A percentile compares a stretch with the other conserved stretches of the same genome.
Conservation (phyloP, 2,329 filamentous ascomycete species). For the Penicillium sp. region DNA sequence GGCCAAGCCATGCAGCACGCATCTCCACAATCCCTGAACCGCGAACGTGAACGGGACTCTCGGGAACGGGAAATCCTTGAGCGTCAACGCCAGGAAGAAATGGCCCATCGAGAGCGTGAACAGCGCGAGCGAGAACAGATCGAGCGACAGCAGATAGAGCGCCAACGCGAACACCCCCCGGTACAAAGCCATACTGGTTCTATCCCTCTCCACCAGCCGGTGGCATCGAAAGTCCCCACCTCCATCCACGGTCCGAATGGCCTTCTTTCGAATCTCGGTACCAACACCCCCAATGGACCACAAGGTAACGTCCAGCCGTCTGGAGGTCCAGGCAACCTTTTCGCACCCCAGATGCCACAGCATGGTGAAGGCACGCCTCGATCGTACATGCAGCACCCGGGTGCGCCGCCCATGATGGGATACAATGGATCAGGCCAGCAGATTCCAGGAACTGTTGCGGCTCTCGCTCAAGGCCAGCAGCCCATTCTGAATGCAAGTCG, state of each 20-base stretch:
- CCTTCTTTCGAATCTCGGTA: conserved; percentile 71
- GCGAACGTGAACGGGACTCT: conserved; percentile 52
- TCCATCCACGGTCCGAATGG: conserved; percentile 92
- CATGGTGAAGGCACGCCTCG: conserved; percentile 54
- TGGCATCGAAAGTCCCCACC: conserved; percentile 74
- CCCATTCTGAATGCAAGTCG: conserved; percentile 68
- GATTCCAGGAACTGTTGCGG: conserved; percentile 52
- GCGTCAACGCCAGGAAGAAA: conserved; percentile 55
- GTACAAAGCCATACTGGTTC: conserved; percentile 86
- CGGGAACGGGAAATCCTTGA: conserved; percentile 53
- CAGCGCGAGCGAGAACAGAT: conserved; percentile 53
- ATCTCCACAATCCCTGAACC: conserved; percentile 42
- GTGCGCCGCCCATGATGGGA: conserved; percentile 53
- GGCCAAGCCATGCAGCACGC: conserved; percentile 44
- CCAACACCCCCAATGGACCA: conserved; percentile 54
- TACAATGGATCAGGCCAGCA: conserved; percentile 46
- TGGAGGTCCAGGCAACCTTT: conserved; percentile 61
- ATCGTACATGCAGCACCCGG: conserved; percentile 61
- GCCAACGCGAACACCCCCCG: conserved; percentile 59
- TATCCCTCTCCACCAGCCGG: conserved; percentile 89
- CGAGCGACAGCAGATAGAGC: conserved; percentile 55
- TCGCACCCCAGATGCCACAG: conserved; percentile 59
- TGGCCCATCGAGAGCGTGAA: conserved; percentile 57
- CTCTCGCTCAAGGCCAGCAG: conserved; percentile 73
- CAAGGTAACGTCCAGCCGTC: conserved; percentile 57